Evolutionary conservation across 2,329 filamentous ascomycete genomes (phyloP).

Genomic region (Plenodomus tracheiphilus): DNA sequence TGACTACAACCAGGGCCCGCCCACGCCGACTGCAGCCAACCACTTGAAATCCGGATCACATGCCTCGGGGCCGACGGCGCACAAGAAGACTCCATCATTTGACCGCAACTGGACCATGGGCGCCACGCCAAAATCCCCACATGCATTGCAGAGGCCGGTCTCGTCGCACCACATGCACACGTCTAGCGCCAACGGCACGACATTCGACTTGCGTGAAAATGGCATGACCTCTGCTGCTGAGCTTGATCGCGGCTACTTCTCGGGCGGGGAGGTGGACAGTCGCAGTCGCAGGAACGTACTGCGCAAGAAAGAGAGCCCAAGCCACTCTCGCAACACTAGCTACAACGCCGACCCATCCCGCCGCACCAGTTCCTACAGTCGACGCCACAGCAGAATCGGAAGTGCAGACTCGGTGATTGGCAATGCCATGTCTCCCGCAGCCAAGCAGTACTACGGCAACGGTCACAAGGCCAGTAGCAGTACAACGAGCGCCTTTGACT

Average conservation of each 20-base stretch:
- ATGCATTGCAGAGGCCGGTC: slow-evolving; percentile 35
- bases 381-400: slow-evolving; percentile 73
- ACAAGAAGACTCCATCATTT: slow-evolving; percentile 62
- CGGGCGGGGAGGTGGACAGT: slow-evolving; percentile 79
- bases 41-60: slow-evolving; percentile 22
- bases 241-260: slow-evolving; percentile 89
- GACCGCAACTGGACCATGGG: slow-evolving; percentile 63
- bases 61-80: slow-evolving; percentile 36
- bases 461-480: slow-evolving; percentile 38
- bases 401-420: slow-evolving; percentile 77
- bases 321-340: slow-evolving; percentile 72
- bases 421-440: slow-evolving; percentile 57
- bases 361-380: slow-evolving; percentile 63
- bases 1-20: slow-evolving; percentile 60
- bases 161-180: slow-evolving; percentile 39
- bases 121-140: slow-evolving; percentile 35
- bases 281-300: slow-evolving; percentile 73
- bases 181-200: slow-evolving; percentile 32
- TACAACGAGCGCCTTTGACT: slow-evolving; percentile 54
- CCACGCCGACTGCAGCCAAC: slow-evolving; percentile 24
- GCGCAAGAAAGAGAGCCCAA: slow-evolving; percentile 67
- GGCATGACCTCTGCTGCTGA: slow-evolving; percentile 52
- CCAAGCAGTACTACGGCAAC: slow-evolving; percentile 70
- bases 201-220: slow-evolving; percentile 30
- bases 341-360: slow-evolving; percentile 62